These are phyloP conservation scores for Colletotrichum sojae DNA, from an alignment of 2,329 filamentous ascomycete species.

Conservation along the genomic window DNA sequence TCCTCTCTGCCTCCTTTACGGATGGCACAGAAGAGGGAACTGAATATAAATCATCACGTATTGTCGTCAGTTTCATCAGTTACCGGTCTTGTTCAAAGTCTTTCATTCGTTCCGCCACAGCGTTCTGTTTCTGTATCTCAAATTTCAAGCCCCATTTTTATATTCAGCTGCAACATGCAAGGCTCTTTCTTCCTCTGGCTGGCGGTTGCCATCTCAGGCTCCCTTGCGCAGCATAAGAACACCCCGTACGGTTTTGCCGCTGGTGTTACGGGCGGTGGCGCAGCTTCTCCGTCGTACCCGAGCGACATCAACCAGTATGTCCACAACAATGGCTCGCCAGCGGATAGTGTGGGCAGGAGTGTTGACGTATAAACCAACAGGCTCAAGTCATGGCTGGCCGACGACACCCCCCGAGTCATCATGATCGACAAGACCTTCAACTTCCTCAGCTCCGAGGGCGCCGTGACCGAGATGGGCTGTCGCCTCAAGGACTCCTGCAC, in stretches of 20 bases:
- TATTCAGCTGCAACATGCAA: not conserved
- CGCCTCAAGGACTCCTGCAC: slow-evolving; percentile 40
- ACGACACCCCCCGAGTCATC: slow-evolving; percentile 51
- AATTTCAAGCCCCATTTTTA: not conserved
- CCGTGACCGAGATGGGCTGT: slow-evolving; percentile 44
- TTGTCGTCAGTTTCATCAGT: not conserved
- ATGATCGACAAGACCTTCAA: slow-evolving; percentile 50
- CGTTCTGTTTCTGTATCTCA: not conserved
- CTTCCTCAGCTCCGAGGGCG: slow-evolving; percentile 45
- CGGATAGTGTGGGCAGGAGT: too few relatives aligned
- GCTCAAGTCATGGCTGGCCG: slow-evolving; percentile 47
- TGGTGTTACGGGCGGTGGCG: slow-evolving; percentile 27
- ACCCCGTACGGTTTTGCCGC: slow-evolving; percentile 24
- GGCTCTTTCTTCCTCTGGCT: slow-evolving; percentile 1
- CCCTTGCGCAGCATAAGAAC: slow-evolving; percentile 17
- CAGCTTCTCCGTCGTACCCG: slow-evolving; percentile 15
- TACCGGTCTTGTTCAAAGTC: too few relatives aligned
- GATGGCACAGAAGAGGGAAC: not conserved
- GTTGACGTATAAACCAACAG: not conserved
- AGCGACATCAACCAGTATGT: not conserved
- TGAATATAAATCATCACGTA: not conserved
- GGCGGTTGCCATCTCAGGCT: not conserved
- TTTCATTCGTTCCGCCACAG: too few relatives aligned
- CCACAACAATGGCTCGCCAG: not conserved
- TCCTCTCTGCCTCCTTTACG: not conserved